Evolutionary conservation across 306 rosid species (phyloP), one percentile per base, ranked within the genome.

Genomic region (Rosa persica): DNA sequence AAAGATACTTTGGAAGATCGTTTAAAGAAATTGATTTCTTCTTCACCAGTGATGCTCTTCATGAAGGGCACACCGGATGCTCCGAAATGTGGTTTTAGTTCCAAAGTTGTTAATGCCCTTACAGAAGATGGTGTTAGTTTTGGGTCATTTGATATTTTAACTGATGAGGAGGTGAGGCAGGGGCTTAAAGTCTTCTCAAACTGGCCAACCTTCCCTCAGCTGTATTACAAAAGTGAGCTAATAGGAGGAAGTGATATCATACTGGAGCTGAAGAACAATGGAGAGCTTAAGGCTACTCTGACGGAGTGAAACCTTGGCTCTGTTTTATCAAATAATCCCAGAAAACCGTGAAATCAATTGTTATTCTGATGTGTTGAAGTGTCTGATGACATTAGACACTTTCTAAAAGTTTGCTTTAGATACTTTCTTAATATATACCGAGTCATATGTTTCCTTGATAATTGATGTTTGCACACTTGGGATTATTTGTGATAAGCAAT

Each of bases 171-270:
- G 47, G 97, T 95, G 77, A 93, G 99, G 77, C 98, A 87, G 88
- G 99, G 96, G 61, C 81, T 95, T 72, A 91, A 95, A 87, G 88
- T 36, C 46, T 89, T 87, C 82, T 93, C 97, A 7, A 93, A 95
- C 73, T 95, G 99, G 99, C 98, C 99, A 42, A 95, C 99, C 49
- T 95, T 79, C 84, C 99, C 99, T 17, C 99, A 91, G 84, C 94
- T 95, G 38, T 95, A 93, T 71, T 87, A 91, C 88, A 91, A 89
- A 86, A 86, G 97, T 68, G 98, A 93, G 81, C 88, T 95, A 71
- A 88, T 93, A 6, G 99, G 98, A 44, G 99, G 98, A 20, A 90
- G 93, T 11, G 99, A 95, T 74, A 92, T 95, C 34, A 77, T 95
- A 34, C 30, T 89, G 89, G 98, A 95, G 90, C 90, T 93, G 76